Conservation (phyloP, 2,329 filamentous ascomycete genomes). For the Apiospora pterosperma region DNA sequence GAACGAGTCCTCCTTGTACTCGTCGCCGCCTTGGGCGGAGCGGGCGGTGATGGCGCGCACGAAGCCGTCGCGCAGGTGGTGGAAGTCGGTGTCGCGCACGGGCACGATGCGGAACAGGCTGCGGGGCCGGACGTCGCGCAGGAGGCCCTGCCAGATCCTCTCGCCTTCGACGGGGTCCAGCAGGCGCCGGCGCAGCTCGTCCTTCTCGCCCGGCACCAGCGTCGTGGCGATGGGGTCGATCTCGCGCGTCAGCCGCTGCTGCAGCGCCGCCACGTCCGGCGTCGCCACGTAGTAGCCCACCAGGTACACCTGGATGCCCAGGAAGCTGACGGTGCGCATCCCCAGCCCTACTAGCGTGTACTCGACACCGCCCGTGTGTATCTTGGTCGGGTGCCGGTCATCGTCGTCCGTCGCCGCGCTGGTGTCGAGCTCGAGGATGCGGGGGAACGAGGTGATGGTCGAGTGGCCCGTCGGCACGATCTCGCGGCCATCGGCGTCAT, state of each 20-base stretch:
- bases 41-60: conserved; percentile 79
- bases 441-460: conserved; percentile 76
- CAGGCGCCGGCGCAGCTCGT: conserved; percentile 64
- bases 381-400: conserved; percentile 13
- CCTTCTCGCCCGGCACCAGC: conserved; percentile 78
- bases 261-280: conserved; percentile 75
- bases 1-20: conserved; percentile 70
- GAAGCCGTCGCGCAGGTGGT: conserved; percentile 87
- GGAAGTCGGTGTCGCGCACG: conserved; percentile 91
- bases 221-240: conserved; percentile 78
- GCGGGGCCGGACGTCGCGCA: conserved; percentile 65
- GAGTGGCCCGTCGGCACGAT: conserved; percentile 78
- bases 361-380: conserved; percentile 45
- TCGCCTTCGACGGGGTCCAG: conserved; percentile 68
- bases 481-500: conserved; percentile 67
- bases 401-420: conserved; percentile 22
- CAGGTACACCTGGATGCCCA: conserved; percentile 90
- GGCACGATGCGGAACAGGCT: conserved; percentile 82
- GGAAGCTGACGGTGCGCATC: conserved; percentile 83
- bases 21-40: conserved; percentile 53
- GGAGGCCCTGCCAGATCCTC: conserved; percentile 69
- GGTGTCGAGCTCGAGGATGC: conserved; percentile 58
- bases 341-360: conserved; percentile 89
- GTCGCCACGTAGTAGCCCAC: conserved; percentile 90
- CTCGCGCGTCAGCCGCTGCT: conserved; percentile 70